A percentile compares a stretch with the other conserved stretches of the same genome.
phyloP scores from a whole-genome alignment of 2,329 filamentous ascomycete species.

The Stachybotrys chartarum region DNA sequence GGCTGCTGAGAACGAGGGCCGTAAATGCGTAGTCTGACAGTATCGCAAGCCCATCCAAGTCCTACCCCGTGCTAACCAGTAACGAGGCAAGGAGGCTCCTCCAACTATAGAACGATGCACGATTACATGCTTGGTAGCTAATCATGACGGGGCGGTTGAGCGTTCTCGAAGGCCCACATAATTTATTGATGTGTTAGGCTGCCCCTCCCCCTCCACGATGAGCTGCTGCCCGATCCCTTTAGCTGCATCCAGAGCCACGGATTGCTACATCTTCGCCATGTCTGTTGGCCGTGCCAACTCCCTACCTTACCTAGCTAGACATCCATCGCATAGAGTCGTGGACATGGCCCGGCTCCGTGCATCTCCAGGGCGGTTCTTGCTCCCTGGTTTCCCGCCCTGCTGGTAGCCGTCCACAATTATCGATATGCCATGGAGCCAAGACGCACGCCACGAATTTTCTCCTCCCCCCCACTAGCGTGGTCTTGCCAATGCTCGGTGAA shows the following conservation, averaged over 20 bases:
- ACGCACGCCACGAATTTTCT: not conserved
- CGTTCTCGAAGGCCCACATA: not conserved
- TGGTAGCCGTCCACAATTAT: not conserved
- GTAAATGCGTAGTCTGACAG: no score
- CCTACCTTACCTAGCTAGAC: no score
- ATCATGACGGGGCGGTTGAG: not conserved
- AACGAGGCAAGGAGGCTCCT: no score
- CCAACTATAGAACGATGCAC: no score
- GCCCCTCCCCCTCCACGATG: not conserved
- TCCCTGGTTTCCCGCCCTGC: not conserved
- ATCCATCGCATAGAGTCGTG: no score
- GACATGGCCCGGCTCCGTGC: no score
- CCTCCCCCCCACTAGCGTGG: not conserved
- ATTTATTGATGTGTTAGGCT: not conserved
- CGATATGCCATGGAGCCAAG: not conserved
- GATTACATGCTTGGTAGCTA: not conserved
- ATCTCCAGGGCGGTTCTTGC: not conserved
- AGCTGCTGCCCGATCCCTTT: not conserved
- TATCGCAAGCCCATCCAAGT: no score
- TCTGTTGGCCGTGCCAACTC: no score
- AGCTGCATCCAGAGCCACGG: no score
- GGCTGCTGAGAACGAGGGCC: no score
- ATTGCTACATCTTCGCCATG: no score
- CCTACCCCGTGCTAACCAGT: no score
- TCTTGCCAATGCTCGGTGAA: constrained; percentile 17